Evolutionary conservation across 495 filamentous ascomycete genomes (phyloP), one percentile per base, ranked within the genome.

Genomic region (Neurospora tetraspora): DNA sequence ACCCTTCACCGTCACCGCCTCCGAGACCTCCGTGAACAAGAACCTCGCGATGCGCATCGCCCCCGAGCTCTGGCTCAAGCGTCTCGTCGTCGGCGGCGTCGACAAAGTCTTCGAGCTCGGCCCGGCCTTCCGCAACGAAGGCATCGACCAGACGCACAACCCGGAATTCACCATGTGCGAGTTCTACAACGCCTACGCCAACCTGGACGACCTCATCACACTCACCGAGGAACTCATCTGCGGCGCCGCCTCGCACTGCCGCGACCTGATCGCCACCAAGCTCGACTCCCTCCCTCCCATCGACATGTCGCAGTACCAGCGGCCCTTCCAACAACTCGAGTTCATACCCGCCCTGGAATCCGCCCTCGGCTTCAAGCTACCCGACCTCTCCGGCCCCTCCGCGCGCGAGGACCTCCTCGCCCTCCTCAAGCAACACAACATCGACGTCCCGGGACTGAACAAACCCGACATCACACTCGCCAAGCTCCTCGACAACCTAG

Each of bases 151-250:
- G 70, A 98, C 96, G 16, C 96, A 99, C 86, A 99, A 99, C 84
- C 94, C 96, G 7, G 96, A 99, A 80, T 99, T 98, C 83, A 94
- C 92, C 34, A 98, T 91, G 40, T 98, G 94, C 85, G 96, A 99
- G 82, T 98, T 97, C 86, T 99, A 99, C 81, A 88, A 90, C 70
- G 89, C 93, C 14, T 97, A 94, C 76, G 90, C 92, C 70, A 91
- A 89, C 73, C 86, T 98, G 0, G 85, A 89, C 43, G 89, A 93
- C 40, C 83, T 99, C 36, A 93, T 97, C 75, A 73, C 80, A 31
- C 89, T 89, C 76, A 96, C 93, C 40, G 92, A 95, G 77, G 79
- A 82, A 3, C 80, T 96, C 18, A 82, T 96, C 65, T 83, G 80
- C 27, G 87, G 86, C 40, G 85, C 93, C 16, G 87, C 88, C 12